phyloP scores from a whole-genome alignment of 1,284 basidiomycete species.

The Rhodotorula mucilaginosa region DNA sequence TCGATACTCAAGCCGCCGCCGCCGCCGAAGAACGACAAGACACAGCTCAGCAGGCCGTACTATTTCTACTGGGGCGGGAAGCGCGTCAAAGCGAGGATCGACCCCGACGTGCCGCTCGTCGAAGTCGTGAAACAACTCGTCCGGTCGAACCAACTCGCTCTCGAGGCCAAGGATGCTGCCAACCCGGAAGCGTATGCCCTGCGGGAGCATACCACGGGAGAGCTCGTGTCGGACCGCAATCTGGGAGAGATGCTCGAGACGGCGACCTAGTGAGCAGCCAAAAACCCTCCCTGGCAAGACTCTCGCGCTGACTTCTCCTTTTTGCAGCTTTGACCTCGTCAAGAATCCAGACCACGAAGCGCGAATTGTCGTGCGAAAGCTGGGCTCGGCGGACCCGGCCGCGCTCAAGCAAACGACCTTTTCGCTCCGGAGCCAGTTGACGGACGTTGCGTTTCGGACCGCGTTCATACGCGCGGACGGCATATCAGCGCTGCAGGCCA shows the following conservation, averaged over 20 bases:
- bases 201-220: conserved; percentile 62
- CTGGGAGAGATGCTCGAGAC: conserved; percentile 47
- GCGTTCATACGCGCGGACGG: conserved; percentile 81
- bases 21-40: too few species aligned
- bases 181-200: conserved; percentile 63
- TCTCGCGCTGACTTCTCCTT: not conserved
- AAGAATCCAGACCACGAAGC: conserved; percentile 79
- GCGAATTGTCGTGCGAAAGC: conserved; percentile 70
- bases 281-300: not conserved
- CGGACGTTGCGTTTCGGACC: conserved; percentile 83
- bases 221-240: conserved; percentile 76
- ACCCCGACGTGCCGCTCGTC: conserved; percentile 44
- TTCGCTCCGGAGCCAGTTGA: conserved; percentile 77
- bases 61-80: conserved; percentile 29
- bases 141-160: conserved; percentile 59
- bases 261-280: conserved; percentile 11
- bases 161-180: not conserved
- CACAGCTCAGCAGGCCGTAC: not conserved
- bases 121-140: conserved; percentile 49
- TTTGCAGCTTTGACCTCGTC: conserved; percentile 60
- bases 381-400: conserved; percentile 58
- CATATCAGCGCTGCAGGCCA: conserved; percentile 67
- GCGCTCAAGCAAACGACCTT: conserved; percentile 68
- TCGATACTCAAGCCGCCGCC: not conserved
- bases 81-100: conserved; percentile 44